Conservation (phyloP, 2,329 filamentous ascomycete genomes). For the Rhynchosporium agropyri region DNA sequence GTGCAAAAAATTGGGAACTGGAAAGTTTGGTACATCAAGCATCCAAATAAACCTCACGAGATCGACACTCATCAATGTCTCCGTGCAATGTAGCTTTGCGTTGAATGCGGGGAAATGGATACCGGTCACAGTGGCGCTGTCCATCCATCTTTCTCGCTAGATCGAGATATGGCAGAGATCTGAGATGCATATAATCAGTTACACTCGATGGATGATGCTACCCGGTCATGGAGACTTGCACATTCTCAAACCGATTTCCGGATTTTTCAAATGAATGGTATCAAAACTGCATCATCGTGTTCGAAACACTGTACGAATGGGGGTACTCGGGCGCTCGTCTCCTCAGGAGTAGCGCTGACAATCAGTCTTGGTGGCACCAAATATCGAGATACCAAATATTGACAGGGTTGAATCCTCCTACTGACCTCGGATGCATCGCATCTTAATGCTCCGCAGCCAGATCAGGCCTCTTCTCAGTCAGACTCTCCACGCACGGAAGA, state of each 20-base stretch:
- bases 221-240: neutral
- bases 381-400: neutral
- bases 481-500: neutral
- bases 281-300: neutral
- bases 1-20: neutral
- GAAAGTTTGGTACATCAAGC: neutral
- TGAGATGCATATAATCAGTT: too few relatives aligned
- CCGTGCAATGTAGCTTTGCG: neutral
- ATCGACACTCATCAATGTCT: neutral
- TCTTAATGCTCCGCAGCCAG: neutral
- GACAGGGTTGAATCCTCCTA: neutral
- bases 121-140: neutral
- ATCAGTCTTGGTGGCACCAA: neutral
- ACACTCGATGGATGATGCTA: neutral
- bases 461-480: neutral
- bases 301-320: conserved; percentile 2
- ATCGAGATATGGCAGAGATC: too few relatives aligned
- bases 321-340: neutral
- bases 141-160: neutral
- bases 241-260: neutral
- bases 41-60: neutral
- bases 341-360: neutral
- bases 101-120: conserved; percentile 1
- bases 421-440: neutral
- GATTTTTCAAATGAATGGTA: neutral